Evolutionary conservation across 2,329 filamentous ascomycete genomes (phyloP), one percentile per base, ranked within the genome.

Genomic region (Rutstroemia sp.): DNA sequence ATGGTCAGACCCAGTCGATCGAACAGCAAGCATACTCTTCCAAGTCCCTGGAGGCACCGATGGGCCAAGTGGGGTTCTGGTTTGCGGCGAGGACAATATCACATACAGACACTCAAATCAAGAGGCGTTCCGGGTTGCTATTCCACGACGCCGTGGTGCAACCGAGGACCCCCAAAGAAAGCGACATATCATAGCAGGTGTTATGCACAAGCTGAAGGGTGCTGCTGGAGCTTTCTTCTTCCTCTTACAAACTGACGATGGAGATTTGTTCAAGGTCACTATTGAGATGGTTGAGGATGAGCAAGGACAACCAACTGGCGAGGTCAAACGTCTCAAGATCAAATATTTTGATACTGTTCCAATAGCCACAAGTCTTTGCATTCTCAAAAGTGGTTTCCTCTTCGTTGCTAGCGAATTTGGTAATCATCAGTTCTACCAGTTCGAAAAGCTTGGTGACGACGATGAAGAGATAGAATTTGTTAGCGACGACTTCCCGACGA

Each of bases 341-440:
- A 96, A 96, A 71, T 99, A 97, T 72, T 99, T 97, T 65, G 94
- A 99, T 67, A 99, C 94, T 0, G 88, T 96, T 3, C 92, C 95
- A 0, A 78, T 95, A 39, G 90, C 92, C 0, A 86, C 88, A 0
- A 95, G 83, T 68, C 80, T 99, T 46, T 90, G 91, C 70, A 96
- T 99, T 63, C 73, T 99, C 63, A 96, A 96, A 73, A 96, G 91
- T 62, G 95, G 94, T 27, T 99, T 96, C 68, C 79, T 99, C 10
- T 99, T 94, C 67, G 87, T 92, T 53, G 90, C 91, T 7, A 89
- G 89, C 67, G 92, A 99, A 71, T 91, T 88, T 61, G 94, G 95
- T 30, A 94, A 96, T 69, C 89, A 95, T 69, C 84, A 91, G 58
- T 91, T 99, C 64, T 99, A 97, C 71, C 92, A 97, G 69, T 95